Evolutionary conservation across 495 filamentous ascomycete species (phyloP), one percentile per base, ranked within the genome.

Genomic region (Hypoxylon intermedium): DNA sequence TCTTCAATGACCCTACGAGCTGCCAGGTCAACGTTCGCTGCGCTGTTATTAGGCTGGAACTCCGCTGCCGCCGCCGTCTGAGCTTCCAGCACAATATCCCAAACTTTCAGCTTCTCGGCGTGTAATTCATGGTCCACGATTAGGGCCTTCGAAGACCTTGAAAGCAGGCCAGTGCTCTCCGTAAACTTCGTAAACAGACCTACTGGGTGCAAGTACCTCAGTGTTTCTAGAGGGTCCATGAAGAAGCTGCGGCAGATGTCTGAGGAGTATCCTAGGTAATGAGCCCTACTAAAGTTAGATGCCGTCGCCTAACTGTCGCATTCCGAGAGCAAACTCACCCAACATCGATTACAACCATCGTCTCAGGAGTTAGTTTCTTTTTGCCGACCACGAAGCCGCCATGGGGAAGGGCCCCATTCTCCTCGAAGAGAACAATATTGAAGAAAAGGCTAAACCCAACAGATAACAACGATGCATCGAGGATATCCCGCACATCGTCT

Each of bases 241-340:
- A 82, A 82, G 65, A 85, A 85, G 18, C 78, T 83, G 7, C 83
- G 78, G 58, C 77, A 80, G 9, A 85, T 83, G 58, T 85, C 82
- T 11, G 81, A 84, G 15, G 77, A 82, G 62, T 84, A 85, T 18
- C 81, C 81, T 40, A 78, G 71, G n/a, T 80, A 74, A 68, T 83
- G 82, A 1, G 81, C 79, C 0, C 78, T 78, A 38, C 19, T 13
- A 9, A 9, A 31, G 46, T 66, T 68, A 55, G 73, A 56, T 21
- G 33, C 9, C 4, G 28, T 19, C n/a, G n/a, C 6, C 13, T 16
- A 18, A 19, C 26, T 26, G 24, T 6, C 26, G 2, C 7, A 26
- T 33, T 5, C 9, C 21, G 21, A 23, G 5, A 31, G 38, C 6
- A 5, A 20, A 64, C 72, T 18, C 23, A 79, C 77, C 82, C 81